A percentile compares a stretch with the other conserved stretches of the same genome.
Evolutionary conservation across 1,284 basidiomycete genomes (phyloP).

Genomic region (Trichosporon coremiiforme): DNA sequence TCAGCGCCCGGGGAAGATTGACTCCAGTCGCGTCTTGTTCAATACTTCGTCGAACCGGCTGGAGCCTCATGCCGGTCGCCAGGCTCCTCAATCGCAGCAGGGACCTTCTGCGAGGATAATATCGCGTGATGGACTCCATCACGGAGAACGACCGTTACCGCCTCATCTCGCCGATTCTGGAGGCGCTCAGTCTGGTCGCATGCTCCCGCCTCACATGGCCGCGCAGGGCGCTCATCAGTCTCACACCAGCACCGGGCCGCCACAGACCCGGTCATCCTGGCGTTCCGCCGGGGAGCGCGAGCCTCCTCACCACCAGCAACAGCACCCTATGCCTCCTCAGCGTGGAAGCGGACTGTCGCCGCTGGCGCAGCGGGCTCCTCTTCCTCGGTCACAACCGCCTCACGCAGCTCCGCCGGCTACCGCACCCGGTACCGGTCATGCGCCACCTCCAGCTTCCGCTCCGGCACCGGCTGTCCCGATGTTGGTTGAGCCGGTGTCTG

Average conservation of each 20-base stretch:
- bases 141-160: constrained; percentile 30
- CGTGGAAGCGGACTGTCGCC: constrained; percentile 8
- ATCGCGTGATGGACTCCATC: constrained; percentile 40
- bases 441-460: constrained; percentile 5
- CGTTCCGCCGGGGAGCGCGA: constrained; percentile 57
- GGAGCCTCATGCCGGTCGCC: constrained; percentile 60
- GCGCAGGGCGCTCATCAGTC: background rate
- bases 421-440: background rate
- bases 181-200: constrained; percentile 27
- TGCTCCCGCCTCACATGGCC: constrained; percentile 48
- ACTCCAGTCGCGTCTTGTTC: constrained; percentile 67
- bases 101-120: constrained; percentile 50
- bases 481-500: constrained; percentile 21
- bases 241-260: constrained; percentile 26
- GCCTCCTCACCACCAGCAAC: constrained; percentile 58
- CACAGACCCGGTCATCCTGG: constrained; percentile 25
- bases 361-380: background rate
- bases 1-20: constrained; percentile 24
- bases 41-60: constrained; percentile 83
- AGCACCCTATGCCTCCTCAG: background rate
- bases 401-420: background rate
- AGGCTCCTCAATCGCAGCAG: constrained; percentile 49
- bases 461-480: constrained; percentile 35
- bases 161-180: constrained; percentile 31
- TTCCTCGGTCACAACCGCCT: background rate